These are phyloP conservation scores for Trametes hirsuta DNA, from an alignment of 1,284 basidiomycete species.

Conservation along the genomic window DNA sequence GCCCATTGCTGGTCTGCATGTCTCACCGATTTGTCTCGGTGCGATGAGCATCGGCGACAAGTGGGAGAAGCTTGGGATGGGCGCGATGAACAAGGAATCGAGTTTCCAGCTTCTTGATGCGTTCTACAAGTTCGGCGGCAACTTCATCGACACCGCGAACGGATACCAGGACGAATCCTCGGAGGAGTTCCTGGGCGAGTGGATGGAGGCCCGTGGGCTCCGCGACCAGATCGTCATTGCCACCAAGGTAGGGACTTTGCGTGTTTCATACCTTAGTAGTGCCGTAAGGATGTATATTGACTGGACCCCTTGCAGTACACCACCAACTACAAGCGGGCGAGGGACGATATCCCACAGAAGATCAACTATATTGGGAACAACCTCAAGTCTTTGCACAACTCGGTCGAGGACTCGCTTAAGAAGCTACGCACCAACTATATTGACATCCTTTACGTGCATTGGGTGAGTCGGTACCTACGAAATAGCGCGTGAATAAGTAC, in stretches of 20 bases:
- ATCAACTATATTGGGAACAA: constrained; percentile 52
- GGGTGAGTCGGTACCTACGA: constrained; percentile 3
- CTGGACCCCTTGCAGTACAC: constrained; percentile 33
- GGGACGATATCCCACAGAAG: constrained; percentile 37
- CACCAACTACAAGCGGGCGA: constrained; percentile 27
- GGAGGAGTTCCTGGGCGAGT: constrained; percentile 45
- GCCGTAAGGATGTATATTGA: neutral
- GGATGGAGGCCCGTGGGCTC: constrained; percentile 44
- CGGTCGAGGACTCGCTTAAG: constrained; percentile 51
- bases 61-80: constrained; percentile 43
- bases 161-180: constrained; percentile 38
- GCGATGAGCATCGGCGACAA: constrained; percentile 55
- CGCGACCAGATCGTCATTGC: constrained; percentile 50
- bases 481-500: neutral
- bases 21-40: constrained; percentile 54
- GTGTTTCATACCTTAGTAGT: no score
- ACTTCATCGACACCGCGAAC: constrained; percentile 40
- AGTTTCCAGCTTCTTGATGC: constrained; percentile 41
- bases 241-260: constrained; percentile 36
- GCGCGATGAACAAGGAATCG: constrained; percentile 41
- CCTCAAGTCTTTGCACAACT: constrained; percentile 46
- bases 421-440: constrained; percentile 61
- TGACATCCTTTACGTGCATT: constrained; percentile 48
- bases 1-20: constrained; percentile 36
- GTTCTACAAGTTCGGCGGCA: constrained; percentile 35